Percentiles rank a stretch among this genome's conserved stretches.
These are phyloP conservation scores for Endogone sp. DNA, from an alignment of 192 early-diverging fungal genomes.

Conservation along the genomic window DNA sequence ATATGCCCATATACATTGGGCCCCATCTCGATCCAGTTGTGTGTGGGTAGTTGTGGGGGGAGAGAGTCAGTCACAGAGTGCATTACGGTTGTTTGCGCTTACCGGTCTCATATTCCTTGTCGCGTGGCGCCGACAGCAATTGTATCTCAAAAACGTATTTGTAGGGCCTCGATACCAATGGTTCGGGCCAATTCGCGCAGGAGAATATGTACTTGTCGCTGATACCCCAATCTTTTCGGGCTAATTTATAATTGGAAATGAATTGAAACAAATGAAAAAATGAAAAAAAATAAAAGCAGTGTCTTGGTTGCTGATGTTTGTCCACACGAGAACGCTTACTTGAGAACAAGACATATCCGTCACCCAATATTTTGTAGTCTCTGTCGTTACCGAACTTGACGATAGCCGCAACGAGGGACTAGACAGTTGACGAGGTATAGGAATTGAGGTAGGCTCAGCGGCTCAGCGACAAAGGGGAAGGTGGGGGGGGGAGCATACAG, in stretches of 20 bases:
- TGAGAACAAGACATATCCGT: neutral
- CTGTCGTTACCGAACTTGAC: neutral
- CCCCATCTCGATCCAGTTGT: no score
- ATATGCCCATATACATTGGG: no score
- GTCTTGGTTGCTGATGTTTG: no score
- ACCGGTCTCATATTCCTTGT: neutral
- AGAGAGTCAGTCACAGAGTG: no score
- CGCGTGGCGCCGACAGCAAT: neutral
- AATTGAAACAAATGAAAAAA: no score
- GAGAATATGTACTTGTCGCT: neutral
- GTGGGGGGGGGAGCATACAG: no score
- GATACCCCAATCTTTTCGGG: neutral
- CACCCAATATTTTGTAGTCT: neutral
- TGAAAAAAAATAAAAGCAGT: no score
- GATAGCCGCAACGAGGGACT: neutral
- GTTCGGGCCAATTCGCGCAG: neutral
- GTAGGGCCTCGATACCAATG: neutral
- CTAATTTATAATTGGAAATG: neutral
- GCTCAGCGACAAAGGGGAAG: no score
- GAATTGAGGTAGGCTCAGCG: neutral
- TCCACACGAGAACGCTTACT: neutral
- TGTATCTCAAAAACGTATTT: neutral
- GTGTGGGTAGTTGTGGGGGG: no score
- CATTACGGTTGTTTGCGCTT: no score
- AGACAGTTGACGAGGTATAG: neutral